These are phyloP conservation scores for Biscogniauxia marginata DNA, from an alignment of 2,329 filamentous ascomycete genomes.

Conservation along the genomic window DNA sequence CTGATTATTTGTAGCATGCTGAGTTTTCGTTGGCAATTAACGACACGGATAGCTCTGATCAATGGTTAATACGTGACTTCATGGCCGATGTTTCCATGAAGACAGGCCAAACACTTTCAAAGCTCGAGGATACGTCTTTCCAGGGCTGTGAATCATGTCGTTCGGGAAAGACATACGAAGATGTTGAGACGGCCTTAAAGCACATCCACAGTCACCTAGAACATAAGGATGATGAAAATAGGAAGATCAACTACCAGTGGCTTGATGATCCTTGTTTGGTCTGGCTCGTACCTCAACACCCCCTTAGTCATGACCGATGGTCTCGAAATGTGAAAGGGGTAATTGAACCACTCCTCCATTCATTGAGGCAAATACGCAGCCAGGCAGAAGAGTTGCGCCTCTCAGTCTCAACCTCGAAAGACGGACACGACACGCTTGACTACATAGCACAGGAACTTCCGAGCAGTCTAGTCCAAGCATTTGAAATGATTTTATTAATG, in stretches of 20 bases:
- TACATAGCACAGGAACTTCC: neutral
- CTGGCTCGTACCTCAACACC: neutral
- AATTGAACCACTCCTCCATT: neutral
- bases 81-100: neutral
- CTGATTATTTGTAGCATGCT: neutral
- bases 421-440: neutral
- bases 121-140: neutral
- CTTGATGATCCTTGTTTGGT: neutral
- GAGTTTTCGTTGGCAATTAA: neutral
- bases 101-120: neutral
- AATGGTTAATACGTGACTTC: neutral
- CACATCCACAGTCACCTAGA: neutral
- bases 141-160: neutral
- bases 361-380: neutral
- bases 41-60: neutral
- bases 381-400: neutral
- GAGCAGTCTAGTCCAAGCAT: neutral
- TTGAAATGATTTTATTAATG: neutral
- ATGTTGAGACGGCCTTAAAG: neutral
- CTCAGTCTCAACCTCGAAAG: neutral
- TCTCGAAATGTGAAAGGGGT: neutral
- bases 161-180: neutral
- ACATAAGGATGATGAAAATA: neutral
- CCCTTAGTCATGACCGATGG: neutral
- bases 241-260: neutral